Evolutionary conservation across 1,139 yeast species (phyloP).

Genomic region (Geotrichum restrictum): DNA sequence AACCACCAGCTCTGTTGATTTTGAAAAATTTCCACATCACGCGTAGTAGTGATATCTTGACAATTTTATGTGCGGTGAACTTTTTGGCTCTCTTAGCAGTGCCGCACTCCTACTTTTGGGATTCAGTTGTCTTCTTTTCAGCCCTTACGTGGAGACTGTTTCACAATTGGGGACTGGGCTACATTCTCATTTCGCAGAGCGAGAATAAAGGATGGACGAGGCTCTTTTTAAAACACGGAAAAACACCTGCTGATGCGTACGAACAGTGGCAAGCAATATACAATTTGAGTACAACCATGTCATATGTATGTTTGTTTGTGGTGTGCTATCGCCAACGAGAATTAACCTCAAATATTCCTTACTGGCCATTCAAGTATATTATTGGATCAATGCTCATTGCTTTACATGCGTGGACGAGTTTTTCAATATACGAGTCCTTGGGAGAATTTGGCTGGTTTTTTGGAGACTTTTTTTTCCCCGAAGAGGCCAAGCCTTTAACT

Average conservation of each 20-base stretch:
- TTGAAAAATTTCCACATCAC: conserved; percentile 59
- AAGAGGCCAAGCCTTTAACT: conserved; percentile 50
- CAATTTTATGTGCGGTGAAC: conserved; percentile 48
- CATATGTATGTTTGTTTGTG: conserved; percentile 42
- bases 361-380: conserved; percentile 54
- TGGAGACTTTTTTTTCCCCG: conserved; percentile 77
- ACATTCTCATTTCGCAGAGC: conserved; percentile 58
- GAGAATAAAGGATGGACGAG: conserved; percentile 61
- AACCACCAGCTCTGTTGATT: conserved; percentile 52
- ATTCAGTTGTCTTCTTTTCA: conserved; percentile 43
- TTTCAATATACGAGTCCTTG: conserved; percentile 66
- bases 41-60: conserved; percentile 62
- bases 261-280: conserved; percentile 74
- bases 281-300: conserved; percentile 48
- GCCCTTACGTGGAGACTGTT: conserved; percentile 51
- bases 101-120: conserved; percentile 31
- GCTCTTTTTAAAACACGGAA: conserved; percentile 62
- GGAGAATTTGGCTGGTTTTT: conserved; percentile 89
- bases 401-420: conserved; percentile 69
- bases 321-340: conserved; percentile 39
- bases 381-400: conserved; percentile 52
- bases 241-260: conserved; percentile 64
- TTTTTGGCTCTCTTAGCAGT: conserved; percentile 49
- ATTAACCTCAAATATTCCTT: conserved; percentile 35
- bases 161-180: conserved; percentile 53